Evolutionary conservation across 23 red algal species (phyloP).

Genomic region (Gracilariopsis chorda): DNA sequence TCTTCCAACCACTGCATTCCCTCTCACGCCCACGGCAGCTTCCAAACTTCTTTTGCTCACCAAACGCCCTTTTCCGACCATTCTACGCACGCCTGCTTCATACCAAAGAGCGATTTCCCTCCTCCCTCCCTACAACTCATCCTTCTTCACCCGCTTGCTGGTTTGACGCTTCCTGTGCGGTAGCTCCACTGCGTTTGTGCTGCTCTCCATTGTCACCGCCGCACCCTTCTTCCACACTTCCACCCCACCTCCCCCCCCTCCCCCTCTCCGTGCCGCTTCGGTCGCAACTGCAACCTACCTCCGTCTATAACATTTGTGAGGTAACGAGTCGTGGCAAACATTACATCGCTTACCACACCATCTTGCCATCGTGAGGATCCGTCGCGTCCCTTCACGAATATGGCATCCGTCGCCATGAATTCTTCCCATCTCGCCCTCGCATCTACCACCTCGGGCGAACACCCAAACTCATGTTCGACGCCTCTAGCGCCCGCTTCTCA

Average conservation of each 20-base stretch:
- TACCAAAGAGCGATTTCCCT: too few relatives aligned
- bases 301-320: neutral
- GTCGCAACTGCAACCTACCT: neutral
- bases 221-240: neutral
- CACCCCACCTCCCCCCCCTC: neutral
- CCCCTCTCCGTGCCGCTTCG: neutral
- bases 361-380: neutral
- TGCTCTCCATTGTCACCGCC: too few relatives aligned
- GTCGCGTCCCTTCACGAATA: neutral
- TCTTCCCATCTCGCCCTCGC: conserved; percentile 10
- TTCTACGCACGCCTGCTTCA: too few relatives aligned
- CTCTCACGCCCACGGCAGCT: neutral
- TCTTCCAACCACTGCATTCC: neutral
- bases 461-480: neutral
- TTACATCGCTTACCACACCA: neutral
- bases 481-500: neutral
- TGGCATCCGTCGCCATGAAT: conserved; percentile 39
- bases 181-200: too few relatives aligned
- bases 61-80: too few relatives aligned
- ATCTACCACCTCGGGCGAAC: neutral
- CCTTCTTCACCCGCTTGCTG: neutral
- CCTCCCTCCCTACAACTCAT: neutral
- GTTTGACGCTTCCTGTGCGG: neutral
- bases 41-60: too few relatives aligned
- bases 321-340: conserved; percentile 4